Conservation (phyloP, 768 basidiomycete species). For the Boletus edulis region DNA sequence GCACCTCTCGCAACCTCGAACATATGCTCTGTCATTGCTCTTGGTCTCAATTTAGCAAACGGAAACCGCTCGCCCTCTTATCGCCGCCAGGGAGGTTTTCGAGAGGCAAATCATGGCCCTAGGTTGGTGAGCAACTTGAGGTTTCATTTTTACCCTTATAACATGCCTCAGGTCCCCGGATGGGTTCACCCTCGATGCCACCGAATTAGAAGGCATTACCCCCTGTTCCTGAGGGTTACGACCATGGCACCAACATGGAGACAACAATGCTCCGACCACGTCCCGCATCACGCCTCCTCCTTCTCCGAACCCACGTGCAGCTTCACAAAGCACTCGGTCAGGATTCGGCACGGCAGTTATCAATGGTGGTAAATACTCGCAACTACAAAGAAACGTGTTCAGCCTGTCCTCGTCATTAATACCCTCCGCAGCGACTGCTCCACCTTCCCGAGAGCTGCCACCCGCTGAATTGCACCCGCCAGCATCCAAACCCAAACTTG, state of each 20-base stretch:
- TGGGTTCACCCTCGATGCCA: constrained; percentile 76
- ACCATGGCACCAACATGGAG: constrained; percentile 41
- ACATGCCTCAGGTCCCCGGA: constrained; percentile 74
- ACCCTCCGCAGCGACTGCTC: constrained; percentile 34
- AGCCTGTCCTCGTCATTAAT: constrained; percentile 39
- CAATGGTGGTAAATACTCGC: constrained; percentile 50
- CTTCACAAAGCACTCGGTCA: constrained; percentile 37
- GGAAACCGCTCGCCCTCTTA: constrained; percentile 82
- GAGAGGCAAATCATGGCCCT: constrained; percentile 94
- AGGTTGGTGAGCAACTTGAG: constrained; percentile 67
- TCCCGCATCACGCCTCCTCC: constrained; percentile 47
- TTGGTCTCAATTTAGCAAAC: constrained; percentile 68
- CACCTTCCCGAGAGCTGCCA: constrained; percentile 10
- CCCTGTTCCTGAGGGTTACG: constrained; percentile 69
- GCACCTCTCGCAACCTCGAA: no score
- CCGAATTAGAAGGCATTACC: constrained; percentile 80
- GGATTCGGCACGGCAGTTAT: constrained; percentile 40
- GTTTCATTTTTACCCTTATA: neutral
- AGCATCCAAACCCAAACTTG: constrained; percentile 16
- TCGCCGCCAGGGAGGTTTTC: constrained; percentile 92
- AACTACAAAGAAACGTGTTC: constrained; percentile 66
- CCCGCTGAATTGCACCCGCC: constrained; percentile 16
- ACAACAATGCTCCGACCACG: constrained; percentile 19
- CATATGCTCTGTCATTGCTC: no score
- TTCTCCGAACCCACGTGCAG: constrained; percentile 38